A percentile compares a stretch with the other conserved stretches of the same genome.
These are phyloP conservation scores for Aureobasidium uvarum DNA, from an alignment of 2,329 filamentous ascomycete species.

Conservation along the genomic window DNA sequence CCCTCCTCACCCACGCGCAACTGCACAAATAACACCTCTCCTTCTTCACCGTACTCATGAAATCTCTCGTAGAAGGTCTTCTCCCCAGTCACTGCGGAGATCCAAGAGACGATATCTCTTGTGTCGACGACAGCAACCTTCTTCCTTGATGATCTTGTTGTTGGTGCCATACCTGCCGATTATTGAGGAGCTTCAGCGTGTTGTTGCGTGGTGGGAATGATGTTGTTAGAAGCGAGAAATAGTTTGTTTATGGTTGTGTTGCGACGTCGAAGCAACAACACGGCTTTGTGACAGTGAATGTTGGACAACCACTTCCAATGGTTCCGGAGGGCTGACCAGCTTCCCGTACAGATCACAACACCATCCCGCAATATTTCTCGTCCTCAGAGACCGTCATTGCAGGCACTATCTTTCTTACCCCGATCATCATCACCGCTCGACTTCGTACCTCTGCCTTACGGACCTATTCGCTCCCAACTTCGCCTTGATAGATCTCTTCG, in stretches of 20 bases:
- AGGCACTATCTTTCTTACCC: not conserved
- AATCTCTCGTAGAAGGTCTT: not conserved
- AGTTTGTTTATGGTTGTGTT: not conserved
- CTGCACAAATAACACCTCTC: not conserved
- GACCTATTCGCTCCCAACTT: not conserved
- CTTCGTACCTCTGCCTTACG: not conserved
- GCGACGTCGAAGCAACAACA: not conserved
- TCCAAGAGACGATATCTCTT: not conserved
- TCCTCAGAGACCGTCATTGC: too few relatives aligned
- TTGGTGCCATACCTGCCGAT: not conserved
- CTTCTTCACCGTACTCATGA: not conserved
- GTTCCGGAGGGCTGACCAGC: not conserved
- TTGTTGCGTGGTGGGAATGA: not conserved
- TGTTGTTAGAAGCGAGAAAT: too few relatives aligned
- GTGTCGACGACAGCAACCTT: not conserved
- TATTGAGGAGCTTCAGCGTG: not conserved
- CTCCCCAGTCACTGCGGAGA: not conserved
- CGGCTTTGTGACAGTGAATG: not conserved
- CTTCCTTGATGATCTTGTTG: not conserved
- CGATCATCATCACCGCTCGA: not conserved
- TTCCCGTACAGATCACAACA: not conserved
- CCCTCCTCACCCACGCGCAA: not conserved
- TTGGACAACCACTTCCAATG: not conserved
- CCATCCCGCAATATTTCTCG: not conserved
- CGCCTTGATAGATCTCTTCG: constrained; percentile 32